Evolutionary conservation across 164 flowering plant genomes (phyloP).

Genomic region (Stephania japonica): DNA sequence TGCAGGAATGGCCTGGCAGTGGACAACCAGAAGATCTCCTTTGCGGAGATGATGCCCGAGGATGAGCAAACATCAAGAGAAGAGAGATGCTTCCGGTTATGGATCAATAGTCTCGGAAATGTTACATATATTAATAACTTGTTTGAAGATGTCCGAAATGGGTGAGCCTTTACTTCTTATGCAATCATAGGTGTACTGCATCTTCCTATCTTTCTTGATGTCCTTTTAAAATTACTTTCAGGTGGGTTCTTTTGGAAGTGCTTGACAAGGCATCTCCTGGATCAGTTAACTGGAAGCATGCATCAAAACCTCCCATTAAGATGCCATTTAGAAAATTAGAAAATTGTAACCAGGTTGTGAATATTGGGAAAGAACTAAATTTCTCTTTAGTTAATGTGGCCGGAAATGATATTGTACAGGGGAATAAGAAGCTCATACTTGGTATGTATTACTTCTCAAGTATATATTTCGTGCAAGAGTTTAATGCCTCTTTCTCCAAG

Average conservation of each 20-base stretch:
- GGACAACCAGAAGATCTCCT: conserved; percentile 59
- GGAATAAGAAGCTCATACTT: conserved; percentile 88
- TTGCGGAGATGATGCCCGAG: conserved; percentile 92
- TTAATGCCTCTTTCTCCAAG: too few relatives aligned
- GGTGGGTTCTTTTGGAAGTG: conserved; percentile 87
- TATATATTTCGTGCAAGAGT: background rate
- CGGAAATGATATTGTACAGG: conserved; percentile 89
- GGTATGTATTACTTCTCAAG: conserved; percentile 35
- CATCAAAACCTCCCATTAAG: conserved; percentile 89
- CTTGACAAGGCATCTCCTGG: conserved; percentile 85
- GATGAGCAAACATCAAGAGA: conserved; percentile 79
- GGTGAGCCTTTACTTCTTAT: conserved; percentile 38
- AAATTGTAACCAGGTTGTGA: conserved; percentile 84
- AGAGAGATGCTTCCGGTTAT: conserved; percentile 79
- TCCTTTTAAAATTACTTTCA: conserved; percentile 25
- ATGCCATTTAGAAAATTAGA: conserved; percentile 97
- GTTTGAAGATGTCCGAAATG: conserved; percentile 92
- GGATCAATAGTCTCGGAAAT: conserved; percentile 90
- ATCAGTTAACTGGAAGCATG: conserved; percentile 87
- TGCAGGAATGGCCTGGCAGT: conserved; percentile 78
- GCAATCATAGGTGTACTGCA: background rate
- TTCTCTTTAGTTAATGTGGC: conserved; percentile 82
- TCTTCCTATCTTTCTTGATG: background rate
- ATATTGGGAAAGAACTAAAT: conserved; percentile 70
- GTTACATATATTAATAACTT: conserved; percentile 66